A percentile compares a stretch with the other conserved stretches of the same genome.
Conservation (phyloP, 768 basidiomycete species). For the Phylloporus arenicola region DNA sequence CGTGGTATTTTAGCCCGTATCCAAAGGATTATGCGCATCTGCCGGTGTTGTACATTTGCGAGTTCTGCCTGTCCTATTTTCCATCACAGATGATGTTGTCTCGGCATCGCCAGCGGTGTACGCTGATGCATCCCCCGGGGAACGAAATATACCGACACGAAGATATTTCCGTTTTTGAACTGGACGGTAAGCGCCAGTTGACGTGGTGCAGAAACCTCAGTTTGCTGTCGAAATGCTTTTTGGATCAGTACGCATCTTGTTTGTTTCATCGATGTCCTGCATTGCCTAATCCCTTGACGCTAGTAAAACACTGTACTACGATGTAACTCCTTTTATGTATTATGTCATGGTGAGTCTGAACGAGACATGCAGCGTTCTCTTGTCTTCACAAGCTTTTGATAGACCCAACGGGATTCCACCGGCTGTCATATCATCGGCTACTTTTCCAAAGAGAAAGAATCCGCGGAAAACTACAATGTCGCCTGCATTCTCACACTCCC, state of each 20-base stretch:
- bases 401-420: constrained; percentile 80
- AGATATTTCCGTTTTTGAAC: constrained; percentile 96
- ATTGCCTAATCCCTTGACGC: not conserved
- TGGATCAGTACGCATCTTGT: constrained; percentile 77
- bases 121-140: constrained; percentile 88
- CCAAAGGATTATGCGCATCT: constrained; percentile 97
- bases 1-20: constrained; percentile 99
- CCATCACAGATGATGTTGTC: constrained; percentile 86
- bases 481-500: constrained; percentile 98
- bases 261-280: constrained; percentile 4
- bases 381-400: constrained; percentile 4
- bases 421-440: constrained; percentile 97
- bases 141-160: constrained; percentile 99
- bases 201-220: constrained; percentile 97
- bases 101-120: constrained; percentile 89
- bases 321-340: constrained; percentile 99
- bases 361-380: not conserved
- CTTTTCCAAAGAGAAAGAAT: constrained; percentile 99
- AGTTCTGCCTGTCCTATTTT: constrained; percentile 94
- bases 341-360: constrained; percentile 83
- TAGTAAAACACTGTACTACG: constrained; percentile 98
- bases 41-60: constrained; percentile 94
- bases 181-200: constrained; percentile 93
- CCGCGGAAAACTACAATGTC: constrained; percentile 95
- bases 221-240: constrained; percentile 93